Evolutionary conservation across 2,329 filamentous ascomycete species (phyloP).

Genomic region (Biscogniauxia marginata): DNA sequence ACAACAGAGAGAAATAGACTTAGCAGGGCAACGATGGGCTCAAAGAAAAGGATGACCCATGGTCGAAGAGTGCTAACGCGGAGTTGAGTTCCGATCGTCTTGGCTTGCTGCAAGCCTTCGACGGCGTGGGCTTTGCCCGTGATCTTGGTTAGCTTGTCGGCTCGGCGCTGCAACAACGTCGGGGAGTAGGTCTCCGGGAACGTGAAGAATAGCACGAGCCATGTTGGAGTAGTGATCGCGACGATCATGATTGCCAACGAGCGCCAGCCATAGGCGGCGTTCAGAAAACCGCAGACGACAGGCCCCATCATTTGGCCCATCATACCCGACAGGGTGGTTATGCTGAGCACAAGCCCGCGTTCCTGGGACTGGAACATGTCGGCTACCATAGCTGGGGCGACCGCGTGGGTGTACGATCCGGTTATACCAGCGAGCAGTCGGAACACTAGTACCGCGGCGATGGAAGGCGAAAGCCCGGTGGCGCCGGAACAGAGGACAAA

Average conservation of each 20-base stretch:
- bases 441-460: constrained; percentile 6
- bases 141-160: constrained; percentile 12
- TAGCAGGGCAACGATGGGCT: background rate
- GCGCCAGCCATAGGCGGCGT: constrained; percentile 17
- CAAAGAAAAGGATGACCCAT: constrained; percentile 39
- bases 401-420: constrained; percentile 12
- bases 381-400: constrained; percentile 9
- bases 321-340: constrained; percentile 16
- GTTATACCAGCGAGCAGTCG: constrained; percentile 7
- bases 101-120: background rate
- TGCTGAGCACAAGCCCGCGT: constrained; percentile 11
- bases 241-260: constrained; percentile 18
- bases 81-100: background rate
- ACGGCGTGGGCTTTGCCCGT: constrained; percentile 26
- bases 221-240: constrained; percentile 9
- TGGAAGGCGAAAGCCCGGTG: constrained; percentile 4
- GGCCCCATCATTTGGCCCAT: constrained; percentile 23
- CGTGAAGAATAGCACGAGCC: constrained; percentile 7
- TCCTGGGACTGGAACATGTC: constrained; percentile 11
- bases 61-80: constrained; percentile 42
- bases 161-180: constrained; percentile 23
- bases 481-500: constrained; percentile 8
- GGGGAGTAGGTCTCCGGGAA: constrained; percentile 34
- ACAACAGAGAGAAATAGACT: background rate
- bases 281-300: constrained; percentile 20